Conservation (phyloP, 352 stramenopile species). For the Nothophytophthora sp. region DNA sequence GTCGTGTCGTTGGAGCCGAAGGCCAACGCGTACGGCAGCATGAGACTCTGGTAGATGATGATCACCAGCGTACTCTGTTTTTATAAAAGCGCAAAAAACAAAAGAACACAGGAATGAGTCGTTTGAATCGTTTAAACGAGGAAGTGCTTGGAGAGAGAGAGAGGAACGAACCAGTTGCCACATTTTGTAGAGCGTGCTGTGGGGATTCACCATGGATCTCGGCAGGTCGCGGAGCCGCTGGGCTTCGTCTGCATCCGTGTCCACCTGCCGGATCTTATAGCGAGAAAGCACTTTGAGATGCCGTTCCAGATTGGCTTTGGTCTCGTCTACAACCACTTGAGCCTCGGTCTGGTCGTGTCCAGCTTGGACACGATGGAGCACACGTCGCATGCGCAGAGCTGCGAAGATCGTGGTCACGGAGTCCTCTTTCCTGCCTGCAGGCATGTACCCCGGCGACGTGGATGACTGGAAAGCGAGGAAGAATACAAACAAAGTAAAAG, state of each 20-base stretch:
- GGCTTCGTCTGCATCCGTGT: slow-evolving; percentile 38
- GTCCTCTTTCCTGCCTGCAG: slow-evolving; percentile 16
- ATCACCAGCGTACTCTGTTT: slow-evolving; percentile 67
- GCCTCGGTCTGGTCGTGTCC: slow-evolving; percentile 11
- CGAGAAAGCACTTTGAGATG: slow-evolving; percentile 74
- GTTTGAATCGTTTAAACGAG: no score
- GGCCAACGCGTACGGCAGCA: slow-evolving; percentile 64
- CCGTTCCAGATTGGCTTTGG: slow-evolving; percentile 54
- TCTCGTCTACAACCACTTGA: slow-evolving; percentile 33
- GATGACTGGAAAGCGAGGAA: no score
- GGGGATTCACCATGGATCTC: slow-evolving; percentile 65
- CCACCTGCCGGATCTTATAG: slow-evolving; percentile 76
- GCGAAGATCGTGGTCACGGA: slow-evolving; percentile 63
- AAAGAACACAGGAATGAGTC: no score
- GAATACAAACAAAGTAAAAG: slow-evolving; percentile 1
- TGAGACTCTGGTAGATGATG: slow-evolving; percentile 82
- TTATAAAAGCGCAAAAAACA: no score
- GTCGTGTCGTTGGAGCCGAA: slow-evolving; percentile 58
- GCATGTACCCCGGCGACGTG: background rate
- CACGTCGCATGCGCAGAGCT: slow-evolving; percentile 51
- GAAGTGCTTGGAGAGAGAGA: no score
- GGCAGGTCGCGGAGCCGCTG: slow-evolving; percentile 40
- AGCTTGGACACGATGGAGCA: slow-evolving; percentile 39
- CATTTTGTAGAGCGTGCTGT: slow-evolving; percentile 67
- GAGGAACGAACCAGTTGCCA: slow-evolving; percentile 76